Evolutionary conservation across 2,329 filamentous ascomycete species (phyloP).

Genomic region (Scedosporium dehoogii): DNA sequence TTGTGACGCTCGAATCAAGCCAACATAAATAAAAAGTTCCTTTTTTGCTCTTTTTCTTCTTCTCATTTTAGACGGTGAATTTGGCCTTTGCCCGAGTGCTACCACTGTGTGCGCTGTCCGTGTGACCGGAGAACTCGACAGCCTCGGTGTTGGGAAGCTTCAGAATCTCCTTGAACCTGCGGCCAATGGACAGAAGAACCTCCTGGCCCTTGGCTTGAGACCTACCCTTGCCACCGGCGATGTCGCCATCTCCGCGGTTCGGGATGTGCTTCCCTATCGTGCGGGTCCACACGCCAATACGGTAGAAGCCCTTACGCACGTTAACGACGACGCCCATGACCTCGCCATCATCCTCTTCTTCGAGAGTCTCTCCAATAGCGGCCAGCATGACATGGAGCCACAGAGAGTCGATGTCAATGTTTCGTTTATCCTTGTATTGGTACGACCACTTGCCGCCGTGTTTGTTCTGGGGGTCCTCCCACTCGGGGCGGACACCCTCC

Average conservation of each 20-base stretch:
- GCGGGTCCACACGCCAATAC: conserved; percentile 94
- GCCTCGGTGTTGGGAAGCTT: conserved; percentile 65
- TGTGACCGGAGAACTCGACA: conserved; percentile 95
- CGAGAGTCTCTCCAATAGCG: conserved; percentile 94
- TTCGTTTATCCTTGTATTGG: conserved; percentile 92
- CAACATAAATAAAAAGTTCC: neutral
- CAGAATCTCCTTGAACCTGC: conserved; percentile 85
- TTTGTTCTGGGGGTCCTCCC: conserved; percentile 98
- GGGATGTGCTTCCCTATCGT: conserved; percentile 80
- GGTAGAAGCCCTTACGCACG: conserved; percentile 95
- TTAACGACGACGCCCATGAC: conserved; percentile 99
- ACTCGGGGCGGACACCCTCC: conserved; percentile 90
- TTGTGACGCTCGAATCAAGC: neutral
- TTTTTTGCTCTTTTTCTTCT: neutral
- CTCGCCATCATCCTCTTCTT: conserved; percentile 88
- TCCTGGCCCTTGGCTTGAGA: conserved; percentile 75
- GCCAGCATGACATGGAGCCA: conserved; percentile 97
- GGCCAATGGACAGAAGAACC: conserved; percentile 73
- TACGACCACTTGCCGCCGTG: conserved; percentile 99
- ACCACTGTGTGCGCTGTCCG: conserved; percentile 82
- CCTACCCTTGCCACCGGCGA: conserved; percentile 68
- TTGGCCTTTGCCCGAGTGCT: conserved; percentile 96
- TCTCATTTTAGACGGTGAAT: conserved; percentile 58
- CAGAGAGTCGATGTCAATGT: conserved; percentile 82
- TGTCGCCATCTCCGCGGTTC: conserved; percentile 61